Evolutionary conservation across 768 basidiomycete genomes (phyloP).

Genomic region (Dioszegia hungarica): DNA sequence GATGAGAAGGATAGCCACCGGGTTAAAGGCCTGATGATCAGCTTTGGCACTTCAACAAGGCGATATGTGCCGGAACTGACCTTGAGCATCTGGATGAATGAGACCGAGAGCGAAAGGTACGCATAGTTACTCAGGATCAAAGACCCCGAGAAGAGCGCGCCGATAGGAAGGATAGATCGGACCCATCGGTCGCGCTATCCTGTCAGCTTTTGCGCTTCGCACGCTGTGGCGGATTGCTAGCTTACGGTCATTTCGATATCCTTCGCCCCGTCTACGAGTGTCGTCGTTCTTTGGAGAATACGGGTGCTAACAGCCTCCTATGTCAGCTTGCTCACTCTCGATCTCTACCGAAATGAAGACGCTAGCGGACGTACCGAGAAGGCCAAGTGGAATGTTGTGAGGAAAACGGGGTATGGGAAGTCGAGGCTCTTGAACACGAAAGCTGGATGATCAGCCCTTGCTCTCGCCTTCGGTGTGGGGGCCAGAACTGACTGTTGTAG

Average conservation of each 20-base stretch:
- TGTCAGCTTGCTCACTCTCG: not conserved
- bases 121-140: constrained; percentile 90
- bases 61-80: constrained; percentile 48
- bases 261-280: constrained; percentile 46
- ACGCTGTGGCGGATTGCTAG: not conserved
- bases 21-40: constrained; percentile 41
- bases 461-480: constrained; percentile 47
- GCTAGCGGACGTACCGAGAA: constrained; percentile 56
- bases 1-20: constrained; percentile 62
- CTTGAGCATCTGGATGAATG: constrained; percentile 98
- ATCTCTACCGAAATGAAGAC: not conserved
- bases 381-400: constrained; percentile 78
- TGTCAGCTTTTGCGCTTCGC: not conserved
- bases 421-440: constrained; percentile 54
- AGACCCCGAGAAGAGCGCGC: constrained; percentile 85
- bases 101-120: constrained; percentile 80
- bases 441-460: not conserved
- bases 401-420: constrained; percentile 87
- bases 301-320: constrained; percentile 42
- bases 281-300: constrained; percentile 45
- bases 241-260: constrained; percentile 59
- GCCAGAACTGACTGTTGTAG: constrained; percentile 78
- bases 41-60: not conserved
- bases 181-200: constrained; percentile 55
- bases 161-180: constrained; percentile 87